phyloP scores from a whole-genome alignment of 257 asterid species.

The Nicotiana obtusifolia region DNA sequence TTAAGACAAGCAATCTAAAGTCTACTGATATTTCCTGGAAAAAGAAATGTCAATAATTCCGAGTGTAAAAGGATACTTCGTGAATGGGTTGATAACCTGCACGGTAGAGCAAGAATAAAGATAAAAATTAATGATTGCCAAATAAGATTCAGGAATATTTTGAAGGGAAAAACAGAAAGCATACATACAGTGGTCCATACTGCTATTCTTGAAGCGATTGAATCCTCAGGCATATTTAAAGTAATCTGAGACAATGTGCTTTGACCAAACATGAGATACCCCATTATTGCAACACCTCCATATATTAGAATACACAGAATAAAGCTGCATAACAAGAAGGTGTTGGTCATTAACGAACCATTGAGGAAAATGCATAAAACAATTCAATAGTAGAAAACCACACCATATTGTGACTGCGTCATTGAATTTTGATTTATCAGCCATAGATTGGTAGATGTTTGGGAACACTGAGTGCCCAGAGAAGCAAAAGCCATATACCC shows the following conservation, averaged over 20 bases:
- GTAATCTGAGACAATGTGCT: slow-evolving; percentile 70
- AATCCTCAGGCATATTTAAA: slow-evolving; percentile 57
- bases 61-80: slow-evolving; percentile 65
- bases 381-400: not conserved
- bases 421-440: slow-evolving; percentile 70
- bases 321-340: slow-evolving; percentile 46
- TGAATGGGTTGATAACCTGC: slow-evolving; percentile 80
- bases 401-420: slow-evolving; percentile 60
- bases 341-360: not conserved
- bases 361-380: not conserved
- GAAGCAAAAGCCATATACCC: slow-evolving; percentile 76
- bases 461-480: slow-evolving; percentile 88
- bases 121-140: not conserved
- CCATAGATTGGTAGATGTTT: slow-evolving; percentile 90
- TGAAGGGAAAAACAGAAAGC: not conserved
- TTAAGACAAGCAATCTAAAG: not conserved
- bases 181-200: slow-evolving; percentile 74
- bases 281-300: slow-evolving; percentile 67
- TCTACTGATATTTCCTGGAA: not conserved
- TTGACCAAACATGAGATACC: slow-evolving; percentile 78
- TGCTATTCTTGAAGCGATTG: slow-evolving; percentile 56
- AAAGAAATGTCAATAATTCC: not conserved
- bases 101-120: slow-evolving; percentile 10
- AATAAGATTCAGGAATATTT: not conserved
- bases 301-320: slow-evolving; percentile 48